Base-by-base conservation (phyloP, 768 basidiomycete genomes). In the Mycena albidolilacea region DNA sequence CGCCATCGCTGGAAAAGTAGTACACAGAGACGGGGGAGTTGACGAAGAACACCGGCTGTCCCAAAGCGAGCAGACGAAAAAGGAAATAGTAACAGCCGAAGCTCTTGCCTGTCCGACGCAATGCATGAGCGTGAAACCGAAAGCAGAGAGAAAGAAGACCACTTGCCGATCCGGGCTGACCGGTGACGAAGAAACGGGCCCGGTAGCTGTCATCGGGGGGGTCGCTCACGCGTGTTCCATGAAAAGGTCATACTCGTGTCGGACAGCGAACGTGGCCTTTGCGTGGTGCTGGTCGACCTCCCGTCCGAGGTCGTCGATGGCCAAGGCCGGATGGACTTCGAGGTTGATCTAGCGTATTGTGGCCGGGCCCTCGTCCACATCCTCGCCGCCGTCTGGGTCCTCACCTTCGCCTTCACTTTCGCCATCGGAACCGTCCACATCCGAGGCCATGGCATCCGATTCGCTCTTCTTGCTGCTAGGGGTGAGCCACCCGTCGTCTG, bases 1-100 rank as follows among this genome's bases (percentile, higher is more conserved):
- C 67, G 59, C 67, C 67, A 59, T 69, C 67, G 30, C 55, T 17
- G 46, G 58, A 60, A 52, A 69, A 69, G 59, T 69, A 69, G 46
- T 39, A 52, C 39, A 41, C 23, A 11, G 30, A 6, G 48, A 48
- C 61, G 30, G n/a, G 44, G 59, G 46, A 1, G n/a, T n/a, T 52
- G 39, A 69, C 35, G 48, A 61, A 69, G 58, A 69, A 69, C 35
- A 69, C 67, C 59, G 67, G 39, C 59, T 61, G 67, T 41, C 67
- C 67, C 48, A 15, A 60, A 69, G 67, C 67, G 38, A 69, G 67
- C 14, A 69, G 59, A 37, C 44, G 14, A 43, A 69, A 69, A 41
- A 69, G 67, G 37, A 69, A 54, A 54, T 60, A 61, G 59, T 69
- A 69, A 37, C 59, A 69, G 10, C 67, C 67, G 21, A 69, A 61